phyloP scores from a whole-genome alignment of 148 eudicot genomes.

The Camellia lanceoleosa region DNA sequence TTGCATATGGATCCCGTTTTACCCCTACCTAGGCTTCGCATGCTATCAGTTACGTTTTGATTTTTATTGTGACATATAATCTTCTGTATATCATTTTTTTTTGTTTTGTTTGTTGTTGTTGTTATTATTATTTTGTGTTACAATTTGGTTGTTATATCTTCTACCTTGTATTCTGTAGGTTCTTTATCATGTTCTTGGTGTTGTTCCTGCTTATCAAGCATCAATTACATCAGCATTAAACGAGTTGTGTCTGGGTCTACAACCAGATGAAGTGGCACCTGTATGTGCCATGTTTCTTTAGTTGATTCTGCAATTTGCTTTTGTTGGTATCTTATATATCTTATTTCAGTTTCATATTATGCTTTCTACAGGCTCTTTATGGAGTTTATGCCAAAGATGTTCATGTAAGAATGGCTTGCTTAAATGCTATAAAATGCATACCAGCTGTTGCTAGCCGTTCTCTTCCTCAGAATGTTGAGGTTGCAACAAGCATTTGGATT shows the following conservation, averaged over 20 bases:
- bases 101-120: not conserved
- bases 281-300: slow-evolving; percentile 39
- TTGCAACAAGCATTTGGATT: slow-evolving; percentile 93
- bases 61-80: not conserved
- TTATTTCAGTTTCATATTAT: slow-evolving; percentile 5
- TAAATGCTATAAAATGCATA: slow-evolving; percentile 91
- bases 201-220: slow-evolving; percentile 78
- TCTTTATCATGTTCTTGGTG: slow-evolving; percentile 89
- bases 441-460: slow-evolving; percentile 82
- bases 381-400: slow-evolving; percentile 92
- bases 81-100: not conserved
- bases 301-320: slow-evolving; percentile 7
- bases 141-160: slow-evolving; percentile 19
- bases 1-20: slow-evolving; percentile 85
- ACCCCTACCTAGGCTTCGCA: slow-evolving; percentile 90
- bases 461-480: slow-evolving; percentile 72
- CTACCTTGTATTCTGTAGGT: slow-evolving; percentile 52
- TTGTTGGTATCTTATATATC: not conserved
- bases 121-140: not conserved
- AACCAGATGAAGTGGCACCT: slow-evolving; percentile 77
- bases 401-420: slow-evolving; percentile 94
- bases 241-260: slow-evolving; percentile 91
- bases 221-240: slow-evolving; percentile 85
- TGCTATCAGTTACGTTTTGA: slow-evolving; percentile 71
- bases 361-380: slow-evolving; percentile 61